A percentile compares a stretch with the other conserved stretches of the same genome.
These are phyloP conservation scores for Pseudogymnoascus sp. DNA, from an alignment of 2,329 filamentous ascomycete genomes.

Conservation along the genomic window DNA sequence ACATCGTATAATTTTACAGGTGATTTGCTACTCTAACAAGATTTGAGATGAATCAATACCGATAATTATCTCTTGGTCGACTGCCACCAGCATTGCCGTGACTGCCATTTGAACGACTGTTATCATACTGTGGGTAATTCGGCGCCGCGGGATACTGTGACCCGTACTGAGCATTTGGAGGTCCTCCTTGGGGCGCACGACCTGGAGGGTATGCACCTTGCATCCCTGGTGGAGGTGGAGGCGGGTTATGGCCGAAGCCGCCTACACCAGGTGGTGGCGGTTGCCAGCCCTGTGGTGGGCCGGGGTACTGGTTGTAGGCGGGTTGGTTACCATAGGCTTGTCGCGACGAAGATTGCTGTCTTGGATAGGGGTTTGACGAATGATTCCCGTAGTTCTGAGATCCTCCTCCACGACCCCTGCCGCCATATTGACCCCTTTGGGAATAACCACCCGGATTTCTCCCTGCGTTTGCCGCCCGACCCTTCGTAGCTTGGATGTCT, in stretches of 20 bases:
- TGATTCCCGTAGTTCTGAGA: slow-evolving; percentile 30
- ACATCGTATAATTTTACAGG: neutral
- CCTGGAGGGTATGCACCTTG: slow-evolving; percentile 16
- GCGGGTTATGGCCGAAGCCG: slow-evolving; percentile 38
- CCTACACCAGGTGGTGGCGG: slow-evolving; percentile 40
- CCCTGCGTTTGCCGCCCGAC: slow-evolving; percentile 58
- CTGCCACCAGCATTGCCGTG: neutral
- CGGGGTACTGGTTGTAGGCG: slow-evolving; percentile 22
- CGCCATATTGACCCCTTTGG: neutral
- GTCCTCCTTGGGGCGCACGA: slow-evolving; percentile 16
- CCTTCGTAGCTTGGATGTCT: slow-evolving; percentile 67
- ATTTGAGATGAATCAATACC: neutral
- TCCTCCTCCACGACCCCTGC: slow-evolving; percentile 36
- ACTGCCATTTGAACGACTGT: neutral
- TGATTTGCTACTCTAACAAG: slow-evolving; percentile 6
- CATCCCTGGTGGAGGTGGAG: slow-evolving; percentile 37
- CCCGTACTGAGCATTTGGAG: neutral
- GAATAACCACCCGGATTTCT: slow-evolving; percentile 56
- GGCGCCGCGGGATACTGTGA: slow-evolving; percentile 17
- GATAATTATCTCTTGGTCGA: slow-evolving; percentile 3
- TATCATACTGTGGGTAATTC: slow-evolving; percentile 14
- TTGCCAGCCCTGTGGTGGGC: slow-evolving; percentile 31
- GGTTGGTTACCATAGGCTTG: slow-evolving; percentile 17
- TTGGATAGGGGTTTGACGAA: slow-evolving; percentile 37
- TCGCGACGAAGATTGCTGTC: neutral